Base-by-base conservation (phyloP, 257 asterid species). In the Fraxinus americana region DNA sequence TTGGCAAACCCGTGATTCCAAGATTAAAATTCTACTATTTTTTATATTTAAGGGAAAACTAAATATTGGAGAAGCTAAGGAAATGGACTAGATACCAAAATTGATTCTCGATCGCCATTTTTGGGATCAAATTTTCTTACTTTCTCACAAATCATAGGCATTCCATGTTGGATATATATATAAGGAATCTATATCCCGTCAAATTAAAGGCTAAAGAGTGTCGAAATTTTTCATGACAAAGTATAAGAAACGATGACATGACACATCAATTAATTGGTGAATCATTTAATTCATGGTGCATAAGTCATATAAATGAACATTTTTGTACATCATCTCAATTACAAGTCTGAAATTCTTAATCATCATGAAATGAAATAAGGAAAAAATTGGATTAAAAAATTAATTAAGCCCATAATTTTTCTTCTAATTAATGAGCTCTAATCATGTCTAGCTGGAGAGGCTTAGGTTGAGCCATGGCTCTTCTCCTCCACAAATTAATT, bases 401-500 rank as follows among this genome's bases (percentile, higher is more conserved):
- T 63, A 23, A 19, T 19, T 19, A 57, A 57, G 11, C 25, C 29
- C 66, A n/a, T 57, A n/a, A 45, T 45, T 8, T 21, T 8, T 50
- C n/a, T 73, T 30, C 30, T 27, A 19, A 2, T 74, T 30, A 25
- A 25, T n/a, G 2, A 30, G 35, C 45, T 74, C 36, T 75, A 36
- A 34, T 11, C 39, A 75, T 65, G 36, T 32, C 16, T 23, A 75
- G 10, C 75, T 85, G 86, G 38, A 86, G 89, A 63, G 87, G 87
- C 80, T 68, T 83, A 27, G 90, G 92, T 75, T 78, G 83, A 7
- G 84, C 82, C 90, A 85, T 79, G 2, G 89, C 85, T 83, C 92
- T 85, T 57, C 90, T 83, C 75, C 86, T 88, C 92, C 92, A 86
- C 29, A 88, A 66, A 82, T 86, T 88, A 48, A 89, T 85, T 78